These are phyloP conservation scores for Prunus campanulata DNA, from an alignment of 306 rosid genomes.

Conservation along the genomic window DNA sequence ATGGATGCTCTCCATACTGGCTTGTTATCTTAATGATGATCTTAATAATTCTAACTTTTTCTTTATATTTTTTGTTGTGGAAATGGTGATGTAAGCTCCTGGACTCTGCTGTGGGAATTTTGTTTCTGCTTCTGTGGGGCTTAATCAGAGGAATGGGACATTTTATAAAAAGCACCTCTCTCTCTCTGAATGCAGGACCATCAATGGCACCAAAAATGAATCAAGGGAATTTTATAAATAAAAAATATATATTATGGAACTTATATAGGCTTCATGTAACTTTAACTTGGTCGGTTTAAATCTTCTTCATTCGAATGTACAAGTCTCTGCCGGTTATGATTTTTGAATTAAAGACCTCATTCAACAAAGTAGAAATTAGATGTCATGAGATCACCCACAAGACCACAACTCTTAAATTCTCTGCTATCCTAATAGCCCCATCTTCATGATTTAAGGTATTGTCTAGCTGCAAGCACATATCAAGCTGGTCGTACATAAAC, in stretches of 20 bases:
- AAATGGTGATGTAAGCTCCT: neutral
- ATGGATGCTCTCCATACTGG: neutral
- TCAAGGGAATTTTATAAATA: neutral
- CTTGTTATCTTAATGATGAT: neutral
- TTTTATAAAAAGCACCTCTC: neutral
- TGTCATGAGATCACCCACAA: neutral
- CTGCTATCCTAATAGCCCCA: neutral
- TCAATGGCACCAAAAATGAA: neutral
- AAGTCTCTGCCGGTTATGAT: neutral
- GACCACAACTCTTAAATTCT: neutral
- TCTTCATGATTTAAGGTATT: neutral
- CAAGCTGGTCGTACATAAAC: neutral
- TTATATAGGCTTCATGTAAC: too few relatives aligned
- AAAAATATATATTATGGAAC: too few relatives aligned
- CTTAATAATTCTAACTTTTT: neutral
- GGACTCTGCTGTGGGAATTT: neutral
- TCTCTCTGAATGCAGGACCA: neutral
- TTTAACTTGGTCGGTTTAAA: too few relatives aligned
- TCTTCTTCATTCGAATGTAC: too few relatives aligned
- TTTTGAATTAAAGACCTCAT: neutral
- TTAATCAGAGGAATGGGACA: neutral
- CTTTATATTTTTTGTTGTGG: too few relatives aligned
- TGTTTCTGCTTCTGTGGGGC: neutral
- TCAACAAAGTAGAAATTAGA: neutral
- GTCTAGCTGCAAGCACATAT: neutral